These are phyloP conservation scores for Toxicodendron radicans DNA, from an alignment of 345 rosid genomes.

Conservation along the genomic window DNA sequence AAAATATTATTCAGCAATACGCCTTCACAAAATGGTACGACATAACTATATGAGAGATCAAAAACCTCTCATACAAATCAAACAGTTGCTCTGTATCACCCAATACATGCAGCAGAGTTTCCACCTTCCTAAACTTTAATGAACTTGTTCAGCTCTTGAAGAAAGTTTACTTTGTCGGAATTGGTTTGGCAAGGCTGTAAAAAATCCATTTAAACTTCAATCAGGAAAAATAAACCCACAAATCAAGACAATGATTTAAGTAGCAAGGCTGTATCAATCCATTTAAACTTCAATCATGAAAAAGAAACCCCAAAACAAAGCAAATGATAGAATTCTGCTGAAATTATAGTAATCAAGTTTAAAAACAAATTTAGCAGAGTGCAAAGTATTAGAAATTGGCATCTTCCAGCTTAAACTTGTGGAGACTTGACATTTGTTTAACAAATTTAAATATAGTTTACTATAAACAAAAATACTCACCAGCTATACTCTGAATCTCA, in stretches of 20 bases:
- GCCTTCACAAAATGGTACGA: not conserved
- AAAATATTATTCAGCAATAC: not conserved
- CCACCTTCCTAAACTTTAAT: not conserved
- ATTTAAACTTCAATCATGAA: not conserved
- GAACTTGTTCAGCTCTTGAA: not conserved
- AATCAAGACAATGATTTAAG: too few species aligned
- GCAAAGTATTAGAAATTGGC: not conserved
- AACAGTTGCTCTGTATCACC: not conserved
- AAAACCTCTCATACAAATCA: not conserved
- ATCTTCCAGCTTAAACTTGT: not conserved
- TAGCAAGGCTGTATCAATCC: not conserved
- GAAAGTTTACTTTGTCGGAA: not conserved
- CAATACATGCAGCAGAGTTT: not conserved
- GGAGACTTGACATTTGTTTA: not conserved
- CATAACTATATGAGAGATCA: not conserved
- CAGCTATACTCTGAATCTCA: not conserved
- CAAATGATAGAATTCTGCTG: not conserved
- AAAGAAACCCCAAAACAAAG: not conserved
- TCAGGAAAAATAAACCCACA: not conserved
- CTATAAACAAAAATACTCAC: slow-evolving; percentile 16
- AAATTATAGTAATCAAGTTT: not conserved
- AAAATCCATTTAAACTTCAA: not conserved
- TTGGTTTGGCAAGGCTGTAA: not conserved
- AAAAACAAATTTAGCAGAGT: not conserved
- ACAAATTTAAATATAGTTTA: not conserved